These are phyloP conservation scores for Nannochloropsis salina DNA, from an alignment of 108 stramenopile species.

Conservation along the genomic window DNA sequence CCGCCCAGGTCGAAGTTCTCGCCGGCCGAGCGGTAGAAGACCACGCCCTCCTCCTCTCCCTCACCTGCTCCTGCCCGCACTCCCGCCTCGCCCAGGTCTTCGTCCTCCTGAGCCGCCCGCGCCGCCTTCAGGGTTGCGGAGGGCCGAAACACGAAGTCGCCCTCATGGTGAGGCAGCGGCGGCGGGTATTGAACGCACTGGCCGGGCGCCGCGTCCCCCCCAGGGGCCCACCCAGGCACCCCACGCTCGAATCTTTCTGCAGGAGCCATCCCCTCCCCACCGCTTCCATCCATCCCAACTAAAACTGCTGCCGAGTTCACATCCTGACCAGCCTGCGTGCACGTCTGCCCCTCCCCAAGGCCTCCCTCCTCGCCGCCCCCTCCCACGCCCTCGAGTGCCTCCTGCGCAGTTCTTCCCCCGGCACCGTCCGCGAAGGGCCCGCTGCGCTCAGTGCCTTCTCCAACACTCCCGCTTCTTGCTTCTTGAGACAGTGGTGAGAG, in stretches of 20 bases:
- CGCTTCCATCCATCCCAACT: neutral
- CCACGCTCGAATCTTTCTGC: no score
- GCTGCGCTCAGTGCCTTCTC: neutral
- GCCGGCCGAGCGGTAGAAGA: neutral
- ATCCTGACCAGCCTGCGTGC: no score
- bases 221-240: no score
- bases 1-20: neutral
- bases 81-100: neutral
- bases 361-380: neutral
- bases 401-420: neutral
- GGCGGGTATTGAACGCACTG: neutral
- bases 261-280: neutral
- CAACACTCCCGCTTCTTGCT: neutral
- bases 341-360: neutral
- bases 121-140: neutral
- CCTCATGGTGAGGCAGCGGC: neutral
- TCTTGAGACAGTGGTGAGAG: neutral
- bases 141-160: neutral
- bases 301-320: no score
- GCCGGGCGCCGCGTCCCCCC: no score
- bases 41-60: conserved; percentile 1
- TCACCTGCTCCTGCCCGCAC: neutral
- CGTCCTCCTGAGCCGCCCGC: neutral
- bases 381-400: neutral
- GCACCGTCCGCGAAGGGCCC: neutral